Evolutionary conservation across 768 basidiomycete species (phyloP), one percentile per base, ranked within the genome.

Genomic region (Lactifluus rugatus): DNA sequence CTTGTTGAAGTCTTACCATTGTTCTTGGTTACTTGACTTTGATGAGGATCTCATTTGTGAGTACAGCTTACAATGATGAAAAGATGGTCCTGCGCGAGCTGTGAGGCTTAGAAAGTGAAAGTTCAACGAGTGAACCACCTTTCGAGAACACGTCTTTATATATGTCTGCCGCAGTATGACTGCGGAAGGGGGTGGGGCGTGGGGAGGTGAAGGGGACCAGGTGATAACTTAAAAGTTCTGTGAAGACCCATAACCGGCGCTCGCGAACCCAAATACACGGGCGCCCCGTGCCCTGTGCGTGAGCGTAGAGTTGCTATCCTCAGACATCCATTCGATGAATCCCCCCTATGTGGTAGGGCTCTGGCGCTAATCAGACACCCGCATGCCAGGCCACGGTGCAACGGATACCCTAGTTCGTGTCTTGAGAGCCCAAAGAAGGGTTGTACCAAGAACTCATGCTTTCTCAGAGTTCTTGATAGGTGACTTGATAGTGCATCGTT

Each of bases 231-330:
- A 49, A 31, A 21, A 34, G 39, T 58, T 48, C 39, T 26, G 57
- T 17, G 57, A 58, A 58, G 47, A 48, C 26, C 23, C 14, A 19
- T n/a, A n/a, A 6, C 23, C 17, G 48, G 42, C 58, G 58, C 48
- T 48, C 26, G 28, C n/a, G 28, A 52, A 60, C 48, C 54, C 59
- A 56, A 60, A 34, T 60, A 56, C 59, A 56, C 28, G 49, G 59
- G 59, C 59, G 59, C 54, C 54, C 59, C 59, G 59, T 51, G 45
- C 26, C 41, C 19, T 47, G 44, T n/a, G n/a, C n/a, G n/a, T n/a
- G n/a, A n/a, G n/a, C n/a, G n/a, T n/a, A n/a, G 36, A 17, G 28
- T 57, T 57, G 26, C 45, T 26, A 57, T 47, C 50, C 39, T 46
- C 36, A 47, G 50, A 37, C 9, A 57, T 47, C 37, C 7, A 6